Percentiles rank a stretch among this genome's conserved stretches.
Evolutionary conservation across 2,329 filamentous ascomycete genomes (phyloP).

Genomic region (Cladorrhinum sp.): DNA sequence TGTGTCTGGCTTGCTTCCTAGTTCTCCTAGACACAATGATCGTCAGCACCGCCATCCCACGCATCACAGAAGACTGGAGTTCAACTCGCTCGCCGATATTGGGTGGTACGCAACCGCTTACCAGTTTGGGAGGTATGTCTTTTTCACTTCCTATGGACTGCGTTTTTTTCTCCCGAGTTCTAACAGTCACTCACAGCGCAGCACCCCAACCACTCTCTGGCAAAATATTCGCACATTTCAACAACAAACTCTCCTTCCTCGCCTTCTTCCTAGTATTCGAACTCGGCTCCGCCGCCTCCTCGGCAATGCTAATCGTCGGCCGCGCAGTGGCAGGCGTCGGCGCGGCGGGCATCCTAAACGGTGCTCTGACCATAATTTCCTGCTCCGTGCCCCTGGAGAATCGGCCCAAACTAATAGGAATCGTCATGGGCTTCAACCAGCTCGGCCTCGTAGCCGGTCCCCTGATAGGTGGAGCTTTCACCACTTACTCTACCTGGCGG

Average conservation of each 20-base stretch:
- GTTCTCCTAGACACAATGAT: neutral
- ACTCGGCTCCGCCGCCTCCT: slow-evolving; percentile 37
- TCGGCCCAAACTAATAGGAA: slow-evolving; percentile 27
- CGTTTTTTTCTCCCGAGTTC: neutral
- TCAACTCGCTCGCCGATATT: neutral
- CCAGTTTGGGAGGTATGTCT: neutral
- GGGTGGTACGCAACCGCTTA: neutral
- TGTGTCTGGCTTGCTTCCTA: neutral
- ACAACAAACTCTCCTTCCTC: too few species aligned
- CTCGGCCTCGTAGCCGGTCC: slow-evolving; percentile 45
- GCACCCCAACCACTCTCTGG: neutral
- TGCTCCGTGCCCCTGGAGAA: slow-evolving; percentile 39
- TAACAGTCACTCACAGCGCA: slow-evolving; percentile 7
- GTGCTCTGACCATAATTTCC: slow-evolving; percentile 48
- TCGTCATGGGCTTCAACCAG: slow-evolving; percentile 31
- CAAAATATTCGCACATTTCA: too few species aligned
- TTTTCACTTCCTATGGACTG: too few species aligned
- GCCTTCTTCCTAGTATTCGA: too few species aligned
- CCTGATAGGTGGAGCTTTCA: slow-evolving; percentile 42
- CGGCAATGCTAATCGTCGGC: slow-evolving; percentile 52
- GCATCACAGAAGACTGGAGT: neutral
- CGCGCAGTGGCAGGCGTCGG: slow-evolving; percentile 53
- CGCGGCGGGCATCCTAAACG: slow-evolving; percentile 48
- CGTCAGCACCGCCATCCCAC: neutral
- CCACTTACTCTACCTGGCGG: slow-evolving; percentile 40